Base-by-base conservation (phyloP, 2,329 filamentous ascomycete genomes). In the Colletotrichum sp. region DNA sequence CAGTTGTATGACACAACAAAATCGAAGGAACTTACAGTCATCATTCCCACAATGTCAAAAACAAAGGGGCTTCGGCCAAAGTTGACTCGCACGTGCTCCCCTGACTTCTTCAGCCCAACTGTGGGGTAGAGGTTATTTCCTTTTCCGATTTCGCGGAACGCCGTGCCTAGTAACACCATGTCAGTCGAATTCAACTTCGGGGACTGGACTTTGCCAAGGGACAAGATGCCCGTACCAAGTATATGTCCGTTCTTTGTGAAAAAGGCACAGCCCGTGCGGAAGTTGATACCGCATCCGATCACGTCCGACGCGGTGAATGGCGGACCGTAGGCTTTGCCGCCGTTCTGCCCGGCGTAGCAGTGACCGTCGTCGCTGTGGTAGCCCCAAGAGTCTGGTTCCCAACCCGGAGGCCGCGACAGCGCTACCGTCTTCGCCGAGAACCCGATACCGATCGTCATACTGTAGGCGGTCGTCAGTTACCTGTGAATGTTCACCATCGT, bases 21-120 rank as follows among this genome's bases (percentile, higher is more conserved):
- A n/a, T n/a, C 18, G 13, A 16, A 21, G 30, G 4, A 24, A 80
- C 90, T 80, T 89, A 94, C 94, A 87, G 90, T 90, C 87, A 98
- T 93, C 89, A 97, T 91, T 75, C 91, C 90, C 83, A 98, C 95
- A 79, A 99, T 98, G 82, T 98, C 95, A 85, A 94, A 99, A 59
- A 95, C 90, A 83, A 98, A 98, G 5, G 94, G 94, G 69, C 90
- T 90, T 83, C 93, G 91, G 62, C 92, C 92, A 84, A 94, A 94
- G 80, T 94, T 94, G 78, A 88, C 90, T 75, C 87, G 85, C 73
- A 94, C 82, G 78, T 91, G 88, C 79, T 94, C 92, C 59, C 91
- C 90, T 1, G 88, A 83, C 80, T 90, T 92, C 81, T 93, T 94
- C 68, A 94, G 85, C n/a, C 92, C 92, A 28, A 94, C 86, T 1